Evolutionary conservation across 2,329 filamentous ascomycete genomes (phyloP).

Genomic region (Ramularia endophylla): DNA sequence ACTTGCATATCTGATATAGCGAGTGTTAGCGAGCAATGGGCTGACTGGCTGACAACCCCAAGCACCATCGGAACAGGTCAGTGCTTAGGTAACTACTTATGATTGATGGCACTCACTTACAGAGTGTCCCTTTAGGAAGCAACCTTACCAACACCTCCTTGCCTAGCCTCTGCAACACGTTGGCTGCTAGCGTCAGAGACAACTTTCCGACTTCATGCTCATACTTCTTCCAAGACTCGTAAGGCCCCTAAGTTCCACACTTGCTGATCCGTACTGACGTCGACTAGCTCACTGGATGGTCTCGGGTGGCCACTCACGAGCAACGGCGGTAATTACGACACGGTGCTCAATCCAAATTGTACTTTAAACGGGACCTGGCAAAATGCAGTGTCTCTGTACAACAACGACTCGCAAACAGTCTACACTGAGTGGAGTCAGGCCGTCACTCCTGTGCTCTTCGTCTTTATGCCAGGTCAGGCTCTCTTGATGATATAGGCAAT

Average conservation of each 20-base stretch:
- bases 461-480: background rate
- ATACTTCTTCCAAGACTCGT: conserved; percentile 8
- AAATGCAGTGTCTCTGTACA: conserved; percentile 2
- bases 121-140: background rate
- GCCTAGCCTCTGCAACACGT: conserved; percentile 6
- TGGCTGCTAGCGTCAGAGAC: conserved; percentile 1
- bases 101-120: no score
- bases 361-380: conserved; percentile 7
- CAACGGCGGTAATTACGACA: conserved; percentile 5
- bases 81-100: no score
- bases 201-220: conserved; percentile 9
- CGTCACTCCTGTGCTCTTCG: conserved; percentile 2
- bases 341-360: conserved; percentile 2
- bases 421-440: conserved; percentile 6
- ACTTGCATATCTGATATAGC: conserved; percentile 6
- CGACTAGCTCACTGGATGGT: background rate
- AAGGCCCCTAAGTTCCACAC: background rate
- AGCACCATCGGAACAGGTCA: conserved; percentile 1
- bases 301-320: conserved; percentile 4
- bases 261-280: background rate
- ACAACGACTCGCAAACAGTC: conserved; percentile 3
- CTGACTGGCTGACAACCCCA: conserved; percentile 8
- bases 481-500: no score
- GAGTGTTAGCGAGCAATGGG: conserved; percentile 4
- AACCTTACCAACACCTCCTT: conserved; percentile 10